Percentiles rank a stretch among this genome's conserved stretches.
phyloP scores from a whole-genome alignment of 73 alveolate genomes.

The Loxodes magnus region DNA sequence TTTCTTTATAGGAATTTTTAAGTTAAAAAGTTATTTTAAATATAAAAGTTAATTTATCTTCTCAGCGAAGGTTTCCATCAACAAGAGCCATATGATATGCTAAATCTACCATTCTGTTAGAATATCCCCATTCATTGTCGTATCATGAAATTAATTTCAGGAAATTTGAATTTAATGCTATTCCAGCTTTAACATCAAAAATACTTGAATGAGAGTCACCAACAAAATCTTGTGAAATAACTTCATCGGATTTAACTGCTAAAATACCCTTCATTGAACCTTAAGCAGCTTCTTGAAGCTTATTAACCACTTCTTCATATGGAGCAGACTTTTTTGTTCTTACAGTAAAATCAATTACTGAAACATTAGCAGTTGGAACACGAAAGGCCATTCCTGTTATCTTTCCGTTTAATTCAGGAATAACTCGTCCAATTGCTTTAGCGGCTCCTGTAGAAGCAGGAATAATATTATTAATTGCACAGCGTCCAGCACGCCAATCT shows the following conservation, averaged over 20 bases:
- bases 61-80: too few species aligned
- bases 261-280: too few species aligned
- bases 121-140: slow-evolving; percentile 87
- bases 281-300: too few species aligned
- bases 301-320: too few species aligned
- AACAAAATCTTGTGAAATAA: slow-evolving; percentile 65
- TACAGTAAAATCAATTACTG: slow-evolving; percentile 87
- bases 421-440: slow-evolving; percentile 81
- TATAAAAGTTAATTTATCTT: too few species aligned
- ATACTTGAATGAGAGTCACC: slow-evolving; percentile 56
- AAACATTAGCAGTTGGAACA: slow-evolving; percentile 90
- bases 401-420: slow-evolving; percentile 76
- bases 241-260: slow-evolving; percentile 72
- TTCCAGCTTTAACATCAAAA: slow-evolving; percentile 83
- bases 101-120: slow-evolving; percentile 76
- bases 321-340: slow-evolving; percentile 59
- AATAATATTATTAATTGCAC: slow-evolving; percentile 87
- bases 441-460: slow-evolving; percentile 98
- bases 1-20: too few species aligned
- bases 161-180: slow-evolving; percentile 57
- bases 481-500: slow-evolving; percentile 98
- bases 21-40: too few species aligned
- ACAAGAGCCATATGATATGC: slow-evolving; percentile 60
- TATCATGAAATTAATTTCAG: slow-evolving; percentile 81
- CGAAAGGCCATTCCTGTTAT: slow-evolving; percentile 79